A percentile compares a stretch with the other conserved stretches of the same genome.
Evolutionary conservation across 2,329 filamentous ascomycete genomes (phyloP).

Genomic region (Camptophora hylomeconis): DNA sequence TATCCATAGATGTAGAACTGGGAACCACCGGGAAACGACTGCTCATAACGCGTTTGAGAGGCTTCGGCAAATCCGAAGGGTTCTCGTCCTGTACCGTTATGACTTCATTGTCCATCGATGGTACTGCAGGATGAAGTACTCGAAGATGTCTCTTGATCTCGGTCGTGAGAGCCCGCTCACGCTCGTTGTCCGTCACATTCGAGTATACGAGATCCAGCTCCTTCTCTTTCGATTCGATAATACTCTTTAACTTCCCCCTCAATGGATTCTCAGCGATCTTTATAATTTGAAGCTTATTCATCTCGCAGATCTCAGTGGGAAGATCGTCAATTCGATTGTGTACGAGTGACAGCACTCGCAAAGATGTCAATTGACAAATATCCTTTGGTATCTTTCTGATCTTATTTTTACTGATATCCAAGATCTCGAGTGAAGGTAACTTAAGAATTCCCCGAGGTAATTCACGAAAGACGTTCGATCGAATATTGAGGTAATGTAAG

Average conservation of each 20-base stretch:
- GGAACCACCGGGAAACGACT: constrained; percentile 47
- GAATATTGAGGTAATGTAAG: constrained; percentile 37
- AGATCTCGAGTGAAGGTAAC: constrained; percentile 74
- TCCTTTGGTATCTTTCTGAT: constrained; percentile 65
- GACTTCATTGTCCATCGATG: constrained; percentile 19
- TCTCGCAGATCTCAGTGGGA: constrained; percentile 73
- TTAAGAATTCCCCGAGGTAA: constrained; percentile 63
- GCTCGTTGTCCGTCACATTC: constrained; percentile 44
- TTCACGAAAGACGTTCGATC: constrained; percentile 39
- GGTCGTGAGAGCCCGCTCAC: constrained; percentile 45
- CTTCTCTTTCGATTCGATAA: constrained; percentile 52
- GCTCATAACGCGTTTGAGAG: constrained; percentile 42
- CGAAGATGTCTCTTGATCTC: constrained; percentile 47
- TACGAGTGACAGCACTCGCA: constrained; percentile 80
- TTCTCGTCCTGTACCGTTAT: constrained; percentile 29
- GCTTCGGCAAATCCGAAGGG: constrained; percentile 57
- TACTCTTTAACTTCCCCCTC: constrained; percentile 60
- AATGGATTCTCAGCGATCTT: constrained; percentile 85
- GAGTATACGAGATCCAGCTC: constrained; percentile 48
- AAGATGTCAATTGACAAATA: constrained; percentile 64
- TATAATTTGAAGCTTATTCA: constrained; percentile 76
- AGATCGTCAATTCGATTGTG: constrained; percentile 78
- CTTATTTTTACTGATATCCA: constrained; percentile 83
- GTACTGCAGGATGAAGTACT: constrained; percentile 28
- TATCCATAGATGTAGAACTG: constrained; percentile 49